Base-by-base conservation (phyloP, 2,329 filamentous ascomycete species). In the Diaporthe humulicola region DNA sequence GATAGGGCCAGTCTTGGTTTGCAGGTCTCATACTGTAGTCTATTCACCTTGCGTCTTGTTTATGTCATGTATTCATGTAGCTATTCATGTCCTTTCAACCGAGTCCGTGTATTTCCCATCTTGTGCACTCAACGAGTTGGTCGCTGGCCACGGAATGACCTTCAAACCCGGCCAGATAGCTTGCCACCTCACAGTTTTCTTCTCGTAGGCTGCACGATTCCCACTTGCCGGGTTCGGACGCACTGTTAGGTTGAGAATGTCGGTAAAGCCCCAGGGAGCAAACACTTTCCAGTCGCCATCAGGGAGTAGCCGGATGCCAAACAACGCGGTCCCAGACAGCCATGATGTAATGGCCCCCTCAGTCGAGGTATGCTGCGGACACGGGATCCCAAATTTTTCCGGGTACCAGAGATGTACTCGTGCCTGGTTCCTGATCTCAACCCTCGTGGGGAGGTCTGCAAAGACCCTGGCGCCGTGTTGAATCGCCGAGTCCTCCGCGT, bases 351-450 rank as follows among this genome's bases (percentile, higher is more conserved):
- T 85, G 0, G 81, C 82, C 0, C 77, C 80, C 42, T 85, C 83
- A 0, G 79, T 78, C 0, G 80, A 82, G 15, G 54, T 56, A 19
- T 84, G 82, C 15, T 76, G 77, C 0, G 83, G 77, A 36, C 82
- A 84, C 1, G 79, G 76, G 0, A 76, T 74, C 7, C 83, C 82
- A 19, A 81, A 82, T 52, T 81, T 83, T 42, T 79, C 54, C 66
- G 77, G 77, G 28, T 84, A 85, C 83, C 83, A 85, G 0, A 85
- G 76, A 56, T 85, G 83, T 15, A 85, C 83, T 12, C 83, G 80
- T 3, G 83, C 83, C 69, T 85, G 83, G 52, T 85, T 85, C 19
- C 83, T 81, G 19, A 85, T 84, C 74, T 85, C 83, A 1, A 85
- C 79, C 36, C 83, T 79, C 1, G 78, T 76, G 4, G 79, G 66